Evolutionary conservation across 78 protist species (phyloP).

Genomic region (Trichosphaerium sp.): DNA sequence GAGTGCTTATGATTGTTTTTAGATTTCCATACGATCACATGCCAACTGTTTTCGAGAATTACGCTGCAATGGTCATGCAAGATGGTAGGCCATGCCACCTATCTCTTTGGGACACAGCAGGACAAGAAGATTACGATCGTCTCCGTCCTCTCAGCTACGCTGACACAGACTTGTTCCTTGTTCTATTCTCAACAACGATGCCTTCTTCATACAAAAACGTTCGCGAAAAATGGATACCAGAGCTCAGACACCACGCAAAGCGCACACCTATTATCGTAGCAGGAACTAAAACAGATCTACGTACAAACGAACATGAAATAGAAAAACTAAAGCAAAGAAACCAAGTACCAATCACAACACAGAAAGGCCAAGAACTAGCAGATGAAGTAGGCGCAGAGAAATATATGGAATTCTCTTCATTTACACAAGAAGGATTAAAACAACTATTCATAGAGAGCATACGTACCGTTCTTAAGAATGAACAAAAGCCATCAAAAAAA

Average conservation of each 20-base stretch:
- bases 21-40: too few species aligned
- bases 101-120: constrained; percentile 63
- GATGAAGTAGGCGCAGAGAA: neutral
- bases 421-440: too few species aligned
- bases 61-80: too few species aligned
- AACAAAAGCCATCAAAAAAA: too few species aligned
- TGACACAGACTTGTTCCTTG: constrained; percentile 84
- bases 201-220: constrained; percentile 75
- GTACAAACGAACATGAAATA: neutral
- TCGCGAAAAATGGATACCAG: constrained; percentile 51
- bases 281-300: constrained; percentile 51
- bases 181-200: constrained; percentile 73
- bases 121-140: constrained; percentile 94
- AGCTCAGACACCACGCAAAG: constrained; percentile 52
- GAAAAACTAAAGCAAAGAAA: too few species aligned
- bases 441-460: too few species aligned
- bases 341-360: neutral
- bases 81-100: too few species aligned
- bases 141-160: constrained; percentile 90
- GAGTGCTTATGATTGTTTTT: too few species aligned
- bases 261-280: constrained; percentile 56
- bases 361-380: neutral
- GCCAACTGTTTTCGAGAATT: too few species aligned
- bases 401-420: neutral
- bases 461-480: too few species aligned